Evolutionary conservation across 1,284 basidiomycete genomes (phyloP).

Genomic region (Irpex sp.): DNA sequence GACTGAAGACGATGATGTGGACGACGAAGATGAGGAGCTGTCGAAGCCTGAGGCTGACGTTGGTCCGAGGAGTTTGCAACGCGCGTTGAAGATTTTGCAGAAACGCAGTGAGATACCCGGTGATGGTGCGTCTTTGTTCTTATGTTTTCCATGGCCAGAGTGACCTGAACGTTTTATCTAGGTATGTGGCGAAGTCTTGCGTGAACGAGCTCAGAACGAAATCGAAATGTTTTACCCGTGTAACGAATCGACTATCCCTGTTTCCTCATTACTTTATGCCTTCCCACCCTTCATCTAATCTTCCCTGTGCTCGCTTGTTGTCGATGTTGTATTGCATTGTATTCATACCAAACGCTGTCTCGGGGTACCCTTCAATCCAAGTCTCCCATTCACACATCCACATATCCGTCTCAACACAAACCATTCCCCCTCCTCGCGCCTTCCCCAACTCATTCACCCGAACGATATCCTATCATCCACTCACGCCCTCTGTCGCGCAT

Average conservation of each 20-base stretch:
- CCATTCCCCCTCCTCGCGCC: too few species aligned
- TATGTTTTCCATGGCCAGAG: neutral
- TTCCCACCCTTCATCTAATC: slow-evolving; percentile 5
- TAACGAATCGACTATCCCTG: too few species aligned
- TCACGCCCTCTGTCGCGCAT: too few species aligned
- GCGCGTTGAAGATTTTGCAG: slow-evolving; percentile 64
- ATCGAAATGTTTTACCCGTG: neutral
- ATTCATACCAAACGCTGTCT: neutral
- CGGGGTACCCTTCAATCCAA: neutral
- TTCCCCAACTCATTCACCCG: too few species aligned
- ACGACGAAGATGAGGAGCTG: slow-evolving; percentile 31
- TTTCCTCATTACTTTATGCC: neutral
- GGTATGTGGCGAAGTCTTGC: slow-evolving; percentile 77
- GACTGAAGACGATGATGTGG: slow-evolving; percentile 38
- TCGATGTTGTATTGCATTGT: slow-evolving; percentile 10
- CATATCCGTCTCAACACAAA: too few species aligned
- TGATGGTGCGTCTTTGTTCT: slow-evolving; percentile 21
- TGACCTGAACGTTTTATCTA: slow-evolving; percentile 3
- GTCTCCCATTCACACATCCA: too few species aligned
- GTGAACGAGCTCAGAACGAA: slow-evolving; percentile 10
- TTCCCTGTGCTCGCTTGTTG: neutral
- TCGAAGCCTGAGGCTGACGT: slow-evolving; percentile 25
- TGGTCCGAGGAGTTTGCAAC: slow-evolving; percentile 47
- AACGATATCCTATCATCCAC: too few species aligned
- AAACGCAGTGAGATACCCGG: slow-evolving; percentile 31